phyloP scores from a whole-genome alignment of 116 monocot species.

The Cymodocea nodosa region DNA sequence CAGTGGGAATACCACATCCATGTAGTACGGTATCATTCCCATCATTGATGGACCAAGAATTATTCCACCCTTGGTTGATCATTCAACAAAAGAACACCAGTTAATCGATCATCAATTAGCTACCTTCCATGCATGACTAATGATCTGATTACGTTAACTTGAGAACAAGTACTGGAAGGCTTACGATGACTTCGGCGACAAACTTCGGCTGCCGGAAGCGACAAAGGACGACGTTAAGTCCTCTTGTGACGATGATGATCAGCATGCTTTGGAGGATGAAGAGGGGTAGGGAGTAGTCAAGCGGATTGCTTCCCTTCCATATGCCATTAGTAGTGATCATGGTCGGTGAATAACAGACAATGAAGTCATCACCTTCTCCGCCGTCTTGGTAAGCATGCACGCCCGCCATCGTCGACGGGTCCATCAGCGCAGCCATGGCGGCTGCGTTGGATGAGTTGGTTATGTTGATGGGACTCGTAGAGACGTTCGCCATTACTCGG shows the following conservation, averaged over 20 bases:
- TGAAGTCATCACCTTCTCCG: too few relatives aligned
- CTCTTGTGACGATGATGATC: conserved; percentile 40
- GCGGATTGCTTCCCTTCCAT: conserved; percentile 48
- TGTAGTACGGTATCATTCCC: background rate
- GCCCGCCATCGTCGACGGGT: background rate
- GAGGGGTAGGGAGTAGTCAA: conserved; percentile 46
- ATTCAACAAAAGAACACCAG: background rate
- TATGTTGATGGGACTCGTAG: background rate
- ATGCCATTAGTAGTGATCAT: conserved; percentile 49
- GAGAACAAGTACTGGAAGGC: too few relatives aligned
- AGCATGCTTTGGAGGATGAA: conserved; percentile 49
- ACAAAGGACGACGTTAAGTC: conserved; percentile 28
- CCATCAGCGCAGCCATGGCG: background rate
- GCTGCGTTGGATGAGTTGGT: background rate
- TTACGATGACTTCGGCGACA: conserved; percentile 55
- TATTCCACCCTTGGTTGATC: conserved; percentile 2
- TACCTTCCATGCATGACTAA: too few relatives aligned
- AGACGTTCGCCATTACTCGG: background rate
- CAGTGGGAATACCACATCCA: conserved; percentile 5
- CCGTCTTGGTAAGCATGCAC: background rate
- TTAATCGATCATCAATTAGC: too few relatives aligned
- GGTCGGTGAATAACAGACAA: conserved; percentile 37
- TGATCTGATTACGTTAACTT: too few relatives aligned
- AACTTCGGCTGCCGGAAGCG: conserved; percentile 60
- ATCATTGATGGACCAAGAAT: conserved; percentile 19